A percentile compares a stretch with the other conserved stretches of the same genome.
These are phyloP conservation scores for Haberlea rhodopensis DNA, from an alignment of 257 asterid genomes.

Conservation along the genomic window DNA sequence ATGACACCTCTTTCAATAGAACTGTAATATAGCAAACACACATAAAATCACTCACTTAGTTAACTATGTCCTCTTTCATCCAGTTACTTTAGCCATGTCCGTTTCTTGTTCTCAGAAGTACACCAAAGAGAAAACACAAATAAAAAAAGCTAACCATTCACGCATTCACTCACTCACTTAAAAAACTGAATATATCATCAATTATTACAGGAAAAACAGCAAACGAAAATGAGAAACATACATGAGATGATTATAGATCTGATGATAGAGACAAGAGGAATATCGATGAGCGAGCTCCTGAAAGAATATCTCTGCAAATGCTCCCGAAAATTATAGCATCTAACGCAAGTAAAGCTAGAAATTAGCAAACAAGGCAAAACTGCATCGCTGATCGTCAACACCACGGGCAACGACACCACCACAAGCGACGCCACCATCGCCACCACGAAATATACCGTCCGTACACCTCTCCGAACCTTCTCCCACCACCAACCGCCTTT, in stretches of 20 bases:
- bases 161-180: background rate
- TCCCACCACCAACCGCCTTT: slow-evolving; percentile 72
- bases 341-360: slow-evolving; percentile 79
- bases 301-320: slow-evolving; percentile 77
- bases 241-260: slow-evolving; percentile 85
- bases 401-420: slow-evolving; percentile 70
- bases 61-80: no score
- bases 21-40: no score
- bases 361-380: slow-evolving; percentile 66
- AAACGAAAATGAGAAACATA: slow-evolving; percentile 29
- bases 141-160: background rate
- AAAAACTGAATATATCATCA: background rate
- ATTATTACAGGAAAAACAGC: background rate
- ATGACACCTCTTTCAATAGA: no score
- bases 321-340: slow-evolving; percentile 58
- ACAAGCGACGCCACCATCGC: slow-evolving; percentile 74
- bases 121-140: background rate
- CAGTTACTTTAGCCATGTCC: background rate
- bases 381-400: slow-evolving; percentile 72
- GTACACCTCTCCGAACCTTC: slow-evolving; percentile 59
- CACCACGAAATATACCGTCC: slow-evolving; percentile 80
- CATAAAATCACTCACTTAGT: no score
- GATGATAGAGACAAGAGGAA: slow-evolving; percentile 80
- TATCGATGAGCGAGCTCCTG: slow-evolving; percentile 87
- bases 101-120: background rate